These are phyloP conservation scores for Colletotrichum horii DNA, from an alignment of 2,329 filamentous ascomycete genomes.

Conservation along the genomic window DNA sequence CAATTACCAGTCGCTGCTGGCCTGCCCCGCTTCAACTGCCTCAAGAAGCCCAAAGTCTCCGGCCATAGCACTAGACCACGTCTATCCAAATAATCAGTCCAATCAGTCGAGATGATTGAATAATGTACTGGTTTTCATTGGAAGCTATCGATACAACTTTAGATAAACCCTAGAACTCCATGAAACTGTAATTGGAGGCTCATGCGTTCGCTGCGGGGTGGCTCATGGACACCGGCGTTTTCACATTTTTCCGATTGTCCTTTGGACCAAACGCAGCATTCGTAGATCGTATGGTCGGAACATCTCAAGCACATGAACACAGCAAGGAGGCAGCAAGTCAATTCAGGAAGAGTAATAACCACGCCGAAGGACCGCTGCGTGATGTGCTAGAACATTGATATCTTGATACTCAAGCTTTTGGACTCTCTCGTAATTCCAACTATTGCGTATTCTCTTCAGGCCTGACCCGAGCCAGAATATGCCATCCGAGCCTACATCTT, in stretches of 20 bases:
- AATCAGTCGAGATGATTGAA: background rate
- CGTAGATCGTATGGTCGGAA: background rate
- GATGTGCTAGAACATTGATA: background rate
- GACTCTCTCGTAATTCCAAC: background rate
- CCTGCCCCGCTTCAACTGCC: background rate
- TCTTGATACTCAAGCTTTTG: background rate
- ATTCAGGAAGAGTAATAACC: background rate
- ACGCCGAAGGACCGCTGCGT: background rate
- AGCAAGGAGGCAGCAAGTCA: background rate
- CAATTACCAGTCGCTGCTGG: background rate
- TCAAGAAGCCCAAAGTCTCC: background rate
- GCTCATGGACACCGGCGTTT: background rate
- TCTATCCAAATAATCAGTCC: background rate
- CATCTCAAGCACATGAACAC: background rate
- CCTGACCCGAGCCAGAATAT: rapidly evolving
- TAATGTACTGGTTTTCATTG: background rate
- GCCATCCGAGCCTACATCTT: background rate
- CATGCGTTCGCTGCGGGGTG: background rate
- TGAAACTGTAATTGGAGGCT: background rate
- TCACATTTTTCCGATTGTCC: background rate
- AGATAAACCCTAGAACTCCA: background rate
- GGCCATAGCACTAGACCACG: background rate
- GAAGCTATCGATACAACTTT: background rate
- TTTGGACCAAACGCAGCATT: background rate
- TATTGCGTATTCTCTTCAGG: background rate